Conservation (phyloP, 768 basidiomycete genomes). For the Kwoniella botswanensis region DNA sequence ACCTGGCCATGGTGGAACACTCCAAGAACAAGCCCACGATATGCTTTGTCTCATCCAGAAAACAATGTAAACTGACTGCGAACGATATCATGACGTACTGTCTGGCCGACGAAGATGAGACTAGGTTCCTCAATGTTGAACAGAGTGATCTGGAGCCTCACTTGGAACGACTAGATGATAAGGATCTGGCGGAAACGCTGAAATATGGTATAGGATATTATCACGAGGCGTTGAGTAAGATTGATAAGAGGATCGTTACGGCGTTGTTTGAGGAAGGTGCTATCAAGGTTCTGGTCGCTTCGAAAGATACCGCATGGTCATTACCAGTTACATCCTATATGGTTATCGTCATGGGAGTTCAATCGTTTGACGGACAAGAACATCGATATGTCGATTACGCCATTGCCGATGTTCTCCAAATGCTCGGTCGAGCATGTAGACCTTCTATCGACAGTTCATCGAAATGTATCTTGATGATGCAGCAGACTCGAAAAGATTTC, state of each 20-base stretch:
- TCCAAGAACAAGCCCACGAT: constrained; percentile 85
- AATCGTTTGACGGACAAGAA: constrained; percentile 93
- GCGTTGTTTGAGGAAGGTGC: constrained; percentile 90
- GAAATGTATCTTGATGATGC: constrained; percentile 95
- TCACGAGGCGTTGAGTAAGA: constrained; percentile 88
- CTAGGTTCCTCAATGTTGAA: constrained; percentile 88
- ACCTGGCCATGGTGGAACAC: constrained; percentile 87
- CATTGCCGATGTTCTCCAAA: constrained; percentile 96
- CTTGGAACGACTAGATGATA: constrained; percentile 80
- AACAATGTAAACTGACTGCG: constrained; percentile 92
- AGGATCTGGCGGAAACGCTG: constrained; percentile 74
- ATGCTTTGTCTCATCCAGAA: constrained; percentile 87
- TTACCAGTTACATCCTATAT: constrained; percentile 92
- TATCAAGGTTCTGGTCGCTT: constrained; percentile 91
- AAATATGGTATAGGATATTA: constrained; percentile 93
- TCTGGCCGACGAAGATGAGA: constrained; percentile 78
- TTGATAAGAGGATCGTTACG: constrained; percentile 93
- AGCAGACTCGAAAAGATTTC: constrained; percentile 96
- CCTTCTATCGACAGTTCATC: constrained; percentile 85
- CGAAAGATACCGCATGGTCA: constrained; percentile 97
- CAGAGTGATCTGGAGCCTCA: constrained; percentile 81
- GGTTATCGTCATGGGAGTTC: constrained; percentile 99
- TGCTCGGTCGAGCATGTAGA: constrained; percentile 98
- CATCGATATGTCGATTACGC: constrained; percentile 98
- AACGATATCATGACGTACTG: constrained; percentile 89